Conservation (phyloP, 1,284 basidiomycete species). For the Ceraceosorus guamensis region DNA sequence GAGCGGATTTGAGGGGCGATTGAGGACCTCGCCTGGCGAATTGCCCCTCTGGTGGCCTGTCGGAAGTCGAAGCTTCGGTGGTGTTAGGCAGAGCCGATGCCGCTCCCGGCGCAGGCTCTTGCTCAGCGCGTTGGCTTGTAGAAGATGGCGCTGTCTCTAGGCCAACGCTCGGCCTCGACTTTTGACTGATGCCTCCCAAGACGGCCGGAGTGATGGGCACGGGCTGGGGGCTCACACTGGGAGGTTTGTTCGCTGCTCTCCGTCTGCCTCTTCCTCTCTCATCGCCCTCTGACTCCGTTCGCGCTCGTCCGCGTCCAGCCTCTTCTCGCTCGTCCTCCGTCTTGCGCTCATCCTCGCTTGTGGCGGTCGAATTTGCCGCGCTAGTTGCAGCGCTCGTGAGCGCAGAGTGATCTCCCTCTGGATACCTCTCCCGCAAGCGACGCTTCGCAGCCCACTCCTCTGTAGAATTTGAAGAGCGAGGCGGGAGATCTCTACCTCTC, state of each 20-base stretch:
- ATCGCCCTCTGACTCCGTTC: background rate
- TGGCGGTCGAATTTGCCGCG: constrained; percentile 16
- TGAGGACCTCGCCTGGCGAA: too few relatives aligned
- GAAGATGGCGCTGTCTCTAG: too few relatives aligned
- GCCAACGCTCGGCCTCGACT: too few relatives aligned
- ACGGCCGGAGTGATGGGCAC: too few relatives aligned
- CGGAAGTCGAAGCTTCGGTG: too few relatives aligned
- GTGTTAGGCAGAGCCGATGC: too few relatives aligned
- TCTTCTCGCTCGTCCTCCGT: constrained; percentile 13
- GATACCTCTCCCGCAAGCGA: constrained; percentile 35
- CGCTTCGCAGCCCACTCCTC: constrained; percentile 36
- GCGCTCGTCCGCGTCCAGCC: constrained; percentile 4
- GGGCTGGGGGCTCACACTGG: too few relatives aligned
- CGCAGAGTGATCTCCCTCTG: constrained; percentile 36
- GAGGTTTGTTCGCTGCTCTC: background rate
- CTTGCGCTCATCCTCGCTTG: constrained; percentile 14
- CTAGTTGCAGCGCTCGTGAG: constrained; percentile 29
- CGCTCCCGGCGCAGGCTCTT: too few relatives aligned
- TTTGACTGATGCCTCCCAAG: too few relatives aligned
- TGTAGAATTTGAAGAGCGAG: background rate
- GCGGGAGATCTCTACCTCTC: constrained; percentile 30
- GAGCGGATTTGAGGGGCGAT: constrained; percentile 24
- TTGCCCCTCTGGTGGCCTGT: too few relatives aligned
- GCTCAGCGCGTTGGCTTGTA: too few relatives aligned
- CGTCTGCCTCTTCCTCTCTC: background rate